Conservation (phyloP, 805 yeast species). For the Zygotorulaspora florentina region DNA sequence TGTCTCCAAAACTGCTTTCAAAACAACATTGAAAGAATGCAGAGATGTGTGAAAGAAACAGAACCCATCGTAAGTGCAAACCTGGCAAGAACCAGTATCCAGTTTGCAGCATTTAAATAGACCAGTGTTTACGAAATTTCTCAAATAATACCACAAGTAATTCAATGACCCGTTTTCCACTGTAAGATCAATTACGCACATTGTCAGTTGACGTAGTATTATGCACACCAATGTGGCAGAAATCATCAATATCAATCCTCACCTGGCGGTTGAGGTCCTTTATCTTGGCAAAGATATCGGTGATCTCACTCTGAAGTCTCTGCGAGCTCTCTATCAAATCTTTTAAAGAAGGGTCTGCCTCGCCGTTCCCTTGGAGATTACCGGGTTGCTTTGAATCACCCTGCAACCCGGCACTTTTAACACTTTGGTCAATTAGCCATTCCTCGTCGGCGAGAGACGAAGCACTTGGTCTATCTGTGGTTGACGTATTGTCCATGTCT, state of each 20-base stretch:
- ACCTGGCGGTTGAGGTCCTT: conserved; percentile 23
- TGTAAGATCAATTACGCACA: neutral
- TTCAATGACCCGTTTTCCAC: too few relatives aligned
- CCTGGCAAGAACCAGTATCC: conserved; percentile 28
- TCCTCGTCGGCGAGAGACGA: neutral
- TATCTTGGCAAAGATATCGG: conserved; percentile 17
- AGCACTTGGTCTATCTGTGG: neutral
- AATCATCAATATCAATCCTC: conserved; percentile 29
- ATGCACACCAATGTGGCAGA: conserved; percentile 24
- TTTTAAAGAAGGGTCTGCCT: neutral
- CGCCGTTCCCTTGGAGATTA: neutral
- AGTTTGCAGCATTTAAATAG: conserved; percentile 34
- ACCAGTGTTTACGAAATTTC: neutral
- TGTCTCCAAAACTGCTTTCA: conserved; percentile 34
- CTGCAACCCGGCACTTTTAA: neutral
- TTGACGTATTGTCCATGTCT: neutral
- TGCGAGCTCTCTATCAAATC: conserved; percentile 12
- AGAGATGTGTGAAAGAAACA: conserved; percentile 27
- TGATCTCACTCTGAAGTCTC: conserved; percentile 28
- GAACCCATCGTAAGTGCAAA: conserved; percentile 32
- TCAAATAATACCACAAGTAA: too few relatives aligned
- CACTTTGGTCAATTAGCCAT: too few relatives aligned
- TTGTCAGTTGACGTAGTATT: conserved; percentile 5
- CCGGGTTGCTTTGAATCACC: neutral
- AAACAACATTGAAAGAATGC: conserved; percentile 23